Evolutionary conservation across 2,329 filamentous ascomycete genomes (phyloP).

Genomic region (Claviceps arundinis): DNA sequence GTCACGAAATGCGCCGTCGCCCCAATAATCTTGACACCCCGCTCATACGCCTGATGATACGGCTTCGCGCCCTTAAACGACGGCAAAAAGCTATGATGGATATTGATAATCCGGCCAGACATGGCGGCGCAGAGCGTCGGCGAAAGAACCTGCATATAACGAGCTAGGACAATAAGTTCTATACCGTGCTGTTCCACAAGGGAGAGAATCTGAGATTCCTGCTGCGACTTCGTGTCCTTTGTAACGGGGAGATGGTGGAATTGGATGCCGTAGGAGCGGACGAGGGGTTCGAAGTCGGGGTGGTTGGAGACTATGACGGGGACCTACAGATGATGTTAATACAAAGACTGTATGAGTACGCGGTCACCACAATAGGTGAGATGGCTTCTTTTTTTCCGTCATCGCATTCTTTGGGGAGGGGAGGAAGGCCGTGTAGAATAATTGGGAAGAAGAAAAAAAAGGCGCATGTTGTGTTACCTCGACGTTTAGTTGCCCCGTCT

Average conservation of each 20-base stretch:
- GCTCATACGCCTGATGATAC: conserved; percentile 77
- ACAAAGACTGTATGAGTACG: too few relatives aligned
- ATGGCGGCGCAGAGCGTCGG: conserved; percentile 63
- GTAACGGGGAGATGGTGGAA: conserved; percentile 74
- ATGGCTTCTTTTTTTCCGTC: too few relatives aligned
- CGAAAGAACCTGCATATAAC: conserved; percentile 80
- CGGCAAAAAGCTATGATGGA: conserved; percentile 78
- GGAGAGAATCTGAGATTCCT: conserved; percentile 59
- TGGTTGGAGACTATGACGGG: conserved; percentile 76
- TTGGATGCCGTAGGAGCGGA: conserved; percentile 59
- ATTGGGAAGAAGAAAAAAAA: neutral
- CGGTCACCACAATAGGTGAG: too few relatives aligned
- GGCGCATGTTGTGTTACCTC: conserved; percentile 26
- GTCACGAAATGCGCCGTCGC: conserved; percentile 81
- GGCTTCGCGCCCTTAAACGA: conserved; percentile 81
- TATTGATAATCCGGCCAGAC: conserved; percentile 83
- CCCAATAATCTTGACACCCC: conserved; percentile 79
- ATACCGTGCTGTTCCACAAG: conserved; percentile 56
- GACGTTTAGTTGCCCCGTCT: conserved; percentile 59
- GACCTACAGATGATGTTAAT: conserved; percentile 22
- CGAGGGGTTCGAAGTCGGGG: conserved; percentile 55
- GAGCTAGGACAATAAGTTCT: conserved; percentile 67
- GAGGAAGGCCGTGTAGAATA: too few relatives aligned
- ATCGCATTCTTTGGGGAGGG: too few relatives aligned
- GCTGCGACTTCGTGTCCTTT: conserved; percentile 61